Conservation (phyloP, 805 yeast genomes). For the Cyberlindnera amylophila region DNA sequence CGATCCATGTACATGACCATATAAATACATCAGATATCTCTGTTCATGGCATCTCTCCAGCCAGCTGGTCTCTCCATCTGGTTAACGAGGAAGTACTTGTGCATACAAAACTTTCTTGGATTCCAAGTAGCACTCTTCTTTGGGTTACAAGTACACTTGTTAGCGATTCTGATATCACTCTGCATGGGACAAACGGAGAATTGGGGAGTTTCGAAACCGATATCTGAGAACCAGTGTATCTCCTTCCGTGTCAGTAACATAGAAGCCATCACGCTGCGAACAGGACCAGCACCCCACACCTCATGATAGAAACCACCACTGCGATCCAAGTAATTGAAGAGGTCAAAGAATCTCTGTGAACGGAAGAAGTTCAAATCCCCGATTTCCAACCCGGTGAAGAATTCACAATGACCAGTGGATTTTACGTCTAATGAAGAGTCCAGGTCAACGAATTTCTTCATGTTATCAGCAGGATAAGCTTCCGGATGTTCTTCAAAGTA, state of each 20-base stretch:
- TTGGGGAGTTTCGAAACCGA: slow-evolving; percentile 71
- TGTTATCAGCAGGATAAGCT: slow-evolving; percentile 34
- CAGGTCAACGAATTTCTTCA: slow-evolving; percentile 53
- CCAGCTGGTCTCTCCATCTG: slow-evolving; percentile 53
- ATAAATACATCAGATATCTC: slow-evolving; percentile 6
- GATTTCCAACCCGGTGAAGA: slow-evolving; percentile 72
- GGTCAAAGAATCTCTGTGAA: slow-evolving; percentile 46
- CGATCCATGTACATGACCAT: too few species aligned
- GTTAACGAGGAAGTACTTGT: slow-evolving; percentile 52
- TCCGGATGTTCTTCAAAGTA: slow-evolving; percentile 39
- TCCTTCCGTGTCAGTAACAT: slow-evolving; percentile 49
- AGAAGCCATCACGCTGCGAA: slow-evolving; percentile 68
- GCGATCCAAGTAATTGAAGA: slow-evolving; percentile 56
- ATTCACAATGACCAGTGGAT: slow-evolving; percentile 46
- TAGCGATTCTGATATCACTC: slow-evolving; percentile 48
- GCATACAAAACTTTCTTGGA: slow-evolving; percentile 57
- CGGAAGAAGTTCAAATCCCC: slow-evolving; percentile 68
- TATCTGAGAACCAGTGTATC: slow-evolving; percentile 65
- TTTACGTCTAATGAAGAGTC: slow-evolving; percentile 53
- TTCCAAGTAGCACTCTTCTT: slow-evolving; percentile 67
- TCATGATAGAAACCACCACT: slow-evolving; percentile 78
- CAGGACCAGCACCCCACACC: slow-evolving; percentile 87
- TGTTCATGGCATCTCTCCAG: slow-evolving; percentile 49
- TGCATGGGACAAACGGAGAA: slow-evolving; percentile 71
- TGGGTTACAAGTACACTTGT: slow-evolving; percentile 72